A percentile compares a stretch with the other conserved stretches of the same genome.
phyloP scores from a whole-genome alignment of 345 rosid species.

The Eucalyptus coolabah region DNA sequence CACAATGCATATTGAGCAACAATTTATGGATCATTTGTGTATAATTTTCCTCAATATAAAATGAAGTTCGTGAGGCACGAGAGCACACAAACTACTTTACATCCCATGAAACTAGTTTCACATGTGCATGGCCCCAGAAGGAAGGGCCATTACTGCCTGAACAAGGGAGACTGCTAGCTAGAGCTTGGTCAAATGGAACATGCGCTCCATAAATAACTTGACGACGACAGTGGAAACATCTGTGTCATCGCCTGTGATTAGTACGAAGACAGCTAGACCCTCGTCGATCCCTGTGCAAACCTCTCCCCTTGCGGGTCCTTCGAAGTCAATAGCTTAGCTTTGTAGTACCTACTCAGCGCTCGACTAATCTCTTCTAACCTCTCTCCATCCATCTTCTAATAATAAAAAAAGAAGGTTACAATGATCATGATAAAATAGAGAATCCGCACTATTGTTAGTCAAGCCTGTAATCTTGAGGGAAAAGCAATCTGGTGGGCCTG shows the following conservation, averaged over 20 bases:
- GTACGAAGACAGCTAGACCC: neutral
- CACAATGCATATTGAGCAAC: rapidly evolving
- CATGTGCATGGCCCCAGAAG: neutral
- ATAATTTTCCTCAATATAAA: no score
- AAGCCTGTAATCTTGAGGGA: neutral
- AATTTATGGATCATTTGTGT: neutral
- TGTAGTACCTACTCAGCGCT: neutral
- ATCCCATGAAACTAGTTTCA: neutral
- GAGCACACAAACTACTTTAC: neutral
- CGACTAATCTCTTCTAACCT: neutral
- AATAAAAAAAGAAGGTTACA: neutral
- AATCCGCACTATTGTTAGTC: neutral
- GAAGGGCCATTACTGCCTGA: neutral
- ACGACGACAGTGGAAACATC: neutral
- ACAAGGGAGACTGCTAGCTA: neutral
- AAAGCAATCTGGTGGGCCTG: neutral
- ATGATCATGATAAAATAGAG: neutral
- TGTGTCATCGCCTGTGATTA: neutral
- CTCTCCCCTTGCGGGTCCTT: neutral
- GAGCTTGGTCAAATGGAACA: neutral
- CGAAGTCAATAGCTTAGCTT: neutral
- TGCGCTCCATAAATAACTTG: neutral
- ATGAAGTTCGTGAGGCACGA: neutral
- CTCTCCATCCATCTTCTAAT: neutral
- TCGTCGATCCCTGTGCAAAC: neutral